Evolutionary conservation across 1,284 basidiomycete species (phyloP).

Genomic region (Neotropicomus parvogracilis): DNA sequence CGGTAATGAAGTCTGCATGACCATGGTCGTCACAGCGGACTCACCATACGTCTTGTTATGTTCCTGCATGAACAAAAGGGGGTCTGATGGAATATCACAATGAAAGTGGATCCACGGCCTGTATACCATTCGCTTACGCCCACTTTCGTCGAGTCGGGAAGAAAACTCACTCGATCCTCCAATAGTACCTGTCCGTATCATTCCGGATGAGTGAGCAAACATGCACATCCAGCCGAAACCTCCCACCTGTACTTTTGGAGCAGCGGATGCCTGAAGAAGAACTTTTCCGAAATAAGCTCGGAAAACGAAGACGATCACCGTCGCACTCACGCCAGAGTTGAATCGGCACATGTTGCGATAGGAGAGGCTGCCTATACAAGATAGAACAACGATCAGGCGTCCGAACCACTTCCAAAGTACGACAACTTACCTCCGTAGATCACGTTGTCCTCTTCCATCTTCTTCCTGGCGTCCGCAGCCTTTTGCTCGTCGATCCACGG

Average conservation of each 20-base stretch:
- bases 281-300: constrained; percentile 39
- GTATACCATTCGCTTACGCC: constrained; percentile 5
- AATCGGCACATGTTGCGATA: constrained; percentile 81
- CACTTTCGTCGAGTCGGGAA: constrained; percentile 4
- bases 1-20: neutral
- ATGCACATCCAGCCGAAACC: neutral
- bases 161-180: constrained; percentile 60
- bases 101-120: constrained; percentile 72
- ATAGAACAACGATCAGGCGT: neutral
- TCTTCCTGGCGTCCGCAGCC: constrained; percentile 56
- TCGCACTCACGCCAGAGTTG: constrained; percentile 68
- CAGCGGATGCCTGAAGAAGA: constrained; percentile 76
- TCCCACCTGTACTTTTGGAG: constrained; percentile 63
- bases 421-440: constrained; percentile 59
- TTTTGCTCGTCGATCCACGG: constrained; percentile 75
- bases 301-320: neutral
- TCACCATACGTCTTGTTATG: constrained; percentile 72
- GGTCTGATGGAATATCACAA: constrained; percentile 77
- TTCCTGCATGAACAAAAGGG: constrained; percentile 75
- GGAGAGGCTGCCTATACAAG: constrained; percentile 43
- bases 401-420: neutral
- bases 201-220: neutral
- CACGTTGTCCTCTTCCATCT: constrained; percentile 59
- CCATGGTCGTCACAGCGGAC: constrained; percentile 15
- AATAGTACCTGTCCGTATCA: constrained; percentile 62